These are phyloP conservation scores for Arthrobotrys sinensis DNA, from an alignment of 2,329 filamentous ascomycete genomes.

Conservation along the genomic window DNA sequence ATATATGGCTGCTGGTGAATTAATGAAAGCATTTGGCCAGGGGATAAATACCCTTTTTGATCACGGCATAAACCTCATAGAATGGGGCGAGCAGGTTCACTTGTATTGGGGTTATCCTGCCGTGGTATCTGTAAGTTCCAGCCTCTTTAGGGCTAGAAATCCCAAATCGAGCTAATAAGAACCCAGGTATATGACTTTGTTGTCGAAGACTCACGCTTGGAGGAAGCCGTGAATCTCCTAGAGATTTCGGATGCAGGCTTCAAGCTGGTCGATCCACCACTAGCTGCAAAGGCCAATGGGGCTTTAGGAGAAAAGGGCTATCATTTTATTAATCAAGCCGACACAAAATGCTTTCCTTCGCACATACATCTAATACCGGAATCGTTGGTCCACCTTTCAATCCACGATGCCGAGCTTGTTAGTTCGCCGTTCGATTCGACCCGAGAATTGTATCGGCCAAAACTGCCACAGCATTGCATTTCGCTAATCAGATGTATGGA, in stretches of 20 bases:
- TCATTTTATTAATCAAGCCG: slow-evolving; percentile 2
- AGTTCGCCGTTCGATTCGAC: slow-evolving; percentile 7
- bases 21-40: background rate
- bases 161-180: background rate
- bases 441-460: background rate
- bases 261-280: background rate
- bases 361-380: slow-evolving; percentile 13
- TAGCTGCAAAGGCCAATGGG: background rate
- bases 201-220: slow-evolving; percentile 15
- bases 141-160: background rate
- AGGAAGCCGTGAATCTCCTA: background rate
- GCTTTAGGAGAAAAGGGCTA: background rate
- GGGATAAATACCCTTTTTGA: slow-evolving; percentile 12
- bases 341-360: background rate
- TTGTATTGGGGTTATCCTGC: slow-evolving; percentile 19
- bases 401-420: background rate
- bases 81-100: slow-evolving; percentile 30
- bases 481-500: slow-evolving; percentile 23
- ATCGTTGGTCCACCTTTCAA: slow-evolving; percentile 28
- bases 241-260: background rate
- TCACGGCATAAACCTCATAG: slow-evolving; percentile 20
- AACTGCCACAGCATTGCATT: slow-evolving; percentile 5
- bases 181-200: slow-evolving; percentile 7
- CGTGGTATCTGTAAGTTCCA: background rate
- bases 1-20: background rate